Percentiles rank a stretch among this genome's conserved stretches.
Evolutionary conservation across 495 filamentous ascomycete species (phyloP).

Genomic region (Rhizodiscina lignyota): DNA sequence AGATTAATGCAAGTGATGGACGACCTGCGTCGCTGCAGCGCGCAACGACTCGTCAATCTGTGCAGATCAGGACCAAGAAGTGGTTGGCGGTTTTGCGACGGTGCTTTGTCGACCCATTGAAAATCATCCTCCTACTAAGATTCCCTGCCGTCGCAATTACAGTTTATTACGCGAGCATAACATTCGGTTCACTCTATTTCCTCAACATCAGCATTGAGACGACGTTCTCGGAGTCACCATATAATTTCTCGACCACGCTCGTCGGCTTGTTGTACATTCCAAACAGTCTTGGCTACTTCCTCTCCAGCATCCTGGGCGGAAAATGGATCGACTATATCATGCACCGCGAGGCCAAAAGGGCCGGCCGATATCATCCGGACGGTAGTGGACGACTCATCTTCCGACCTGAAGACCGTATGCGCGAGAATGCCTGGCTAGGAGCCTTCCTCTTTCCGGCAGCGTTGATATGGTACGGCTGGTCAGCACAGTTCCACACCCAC

Average conservation of each 20-base stretch:
- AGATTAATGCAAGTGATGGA: slow-evolving; percentile 28
- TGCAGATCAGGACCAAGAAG: slow-evolving; percentile 35
- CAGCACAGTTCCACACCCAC: slow-evolving; percentile 35
- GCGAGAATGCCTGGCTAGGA: slow-evolving; percentile 76
- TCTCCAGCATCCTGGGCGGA: slow-evolving; percentile 58
- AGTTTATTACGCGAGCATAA: slow-evolving; percentile 67
- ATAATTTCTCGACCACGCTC: slow-evolving; percentile 55
- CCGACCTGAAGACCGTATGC: slow-evolving; percentile 76
- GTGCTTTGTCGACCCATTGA: slow-evolving; percentile 63
- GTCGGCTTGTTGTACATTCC: slow-evolving; percentile 75
- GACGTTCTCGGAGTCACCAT: slow-evolving; percentile 57
- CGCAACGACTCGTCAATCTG: slow-evolving; percentile 33
- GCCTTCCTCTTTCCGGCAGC: slow-evolving; percentile 55
- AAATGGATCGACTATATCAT: slow-evolving; percentile 84
- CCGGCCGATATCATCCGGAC: slow-evolving; percentile 42
- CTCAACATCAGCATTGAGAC: slow-evolving; percentile 74
- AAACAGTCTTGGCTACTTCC: slow-evolving; percentile 59
- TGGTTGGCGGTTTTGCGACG: slow-evolving; percentile 40
- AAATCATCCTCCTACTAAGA: slow-evolving; percentile 59
- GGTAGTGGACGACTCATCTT: slow-evolving; percentile 50
- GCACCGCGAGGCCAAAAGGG: slow-evolving; percentile 59
- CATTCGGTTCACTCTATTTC: slow-evolving; percentile 69
- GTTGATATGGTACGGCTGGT: slow-evolving; percentile 55
- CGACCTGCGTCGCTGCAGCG: slow-evolving; percentile 28
- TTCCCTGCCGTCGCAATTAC: slow-evolving; percentile 66